Evolutionary conservation across 495 filamentous ascomycete species (phyloP).

Genomic region (Tetracladium setigerum): DNA sequence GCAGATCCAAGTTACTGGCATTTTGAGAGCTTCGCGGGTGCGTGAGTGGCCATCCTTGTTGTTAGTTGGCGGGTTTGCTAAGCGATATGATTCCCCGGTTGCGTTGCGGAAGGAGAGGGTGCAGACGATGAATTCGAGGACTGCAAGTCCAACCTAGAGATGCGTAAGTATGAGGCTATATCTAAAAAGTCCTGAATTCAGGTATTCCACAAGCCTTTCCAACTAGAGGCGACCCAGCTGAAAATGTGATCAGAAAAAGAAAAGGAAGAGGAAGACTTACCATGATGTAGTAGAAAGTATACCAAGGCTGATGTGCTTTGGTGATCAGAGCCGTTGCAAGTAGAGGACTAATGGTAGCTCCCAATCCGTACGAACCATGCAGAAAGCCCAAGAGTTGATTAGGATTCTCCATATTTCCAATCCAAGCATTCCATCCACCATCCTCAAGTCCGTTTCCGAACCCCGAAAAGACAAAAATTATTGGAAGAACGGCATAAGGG

Average conservation of each 20-base stretch:
- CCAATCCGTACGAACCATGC: slow-evolving; percentile 71
- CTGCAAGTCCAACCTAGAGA: slow-evolving; percentile 50
- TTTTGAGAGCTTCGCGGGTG: slow-evolving; percentile 49
- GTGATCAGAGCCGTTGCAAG: slow-evolving; percentile 69
- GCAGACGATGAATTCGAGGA: slow-evolving; percentile 48
- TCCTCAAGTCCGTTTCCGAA: slow-evolving; percentile 66
- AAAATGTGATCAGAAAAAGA: too few relatives aligned
- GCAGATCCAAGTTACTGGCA: slow-evolving; percentile 64
- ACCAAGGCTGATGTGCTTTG: slow-evolving; percentile 49
- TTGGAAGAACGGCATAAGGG: slow-evolving; percentile 71
- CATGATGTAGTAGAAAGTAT: slow-evolving; percentile 57
- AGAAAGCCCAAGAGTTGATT: slow-evolving; percentile 65
- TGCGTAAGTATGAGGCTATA: slow-evolving; percentile 22
- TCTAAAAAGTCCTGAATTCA: neutral
- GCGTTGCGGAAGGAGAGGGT: slow-evolving; percentile 59
- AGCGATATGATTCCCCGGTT: slow-evolving; percentile 54
- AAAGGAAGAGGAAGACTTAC: too few relatives aligned
- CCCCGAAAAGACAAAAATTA: slow-evolving; percentile 63
- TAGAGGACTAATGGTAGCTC: slow-evolving; percentile 67
- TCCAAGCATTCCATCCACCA: slow-evolving; percentile 74
- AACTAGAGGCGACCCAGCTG: too few relatives aligned
- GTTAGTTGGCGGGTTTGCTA: slow-evolving; percentile 33
- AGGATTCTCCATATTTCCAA: slow-evolving; percentile 63
- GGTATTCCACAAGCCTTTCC: too few relatives aligned
- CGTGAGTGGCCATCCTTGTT: slow-evolving; percentile 22